phyloP scores from a whole-genome alignment of 345 rosid genomes.

The Balakata baccata region DNA sequence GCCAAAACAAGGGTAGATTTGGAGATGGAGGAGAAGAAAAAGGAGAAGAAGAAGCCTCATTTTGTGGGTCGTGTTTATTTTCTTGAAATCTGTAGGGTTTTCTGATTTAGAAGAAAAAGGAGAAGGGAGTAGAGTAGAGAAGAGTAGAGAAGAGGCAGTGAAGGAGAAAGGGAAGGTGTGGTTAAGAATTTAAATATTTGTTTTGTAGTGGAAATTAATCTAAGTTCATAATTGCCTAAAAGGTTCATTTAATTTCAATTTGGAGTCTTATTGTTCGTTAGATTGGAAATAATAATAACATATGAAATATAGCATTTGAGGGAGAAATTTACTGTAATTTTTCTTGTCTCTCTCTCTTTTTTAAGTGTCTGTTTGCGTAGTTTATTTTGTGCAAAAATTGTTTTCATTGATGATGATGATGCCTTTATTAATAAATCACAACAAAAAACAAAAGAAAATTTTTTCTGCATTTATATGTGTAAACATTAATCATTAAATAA shows the following conservation, averaged over 20 bases:
- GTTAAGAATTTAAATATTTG: conserved; percentile 27
- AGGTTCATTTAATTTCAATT: conserved; percentile 27
- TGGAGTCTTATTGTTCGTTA: conserved; percentile 29
- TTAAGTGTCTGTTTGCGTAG: no score
- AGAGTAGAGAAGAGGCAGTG: conserved; percentile 8
- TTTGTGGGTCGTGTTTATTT: background rate
- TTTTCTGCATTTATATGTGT: no score
- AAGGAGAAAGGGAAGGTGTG: conserved; percentile 20
- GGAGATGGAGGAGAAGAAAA: conserved; percentile 39
- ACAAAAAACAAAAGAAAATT: no score
- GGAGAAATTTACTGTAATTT: no score
- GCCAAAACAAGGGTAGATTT: conserved; percentile 25
- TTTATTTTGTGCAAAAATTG: no score
- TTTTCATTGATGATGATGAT: no score
- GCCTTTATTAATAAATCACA: no score
- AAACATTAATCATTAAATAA: no score
- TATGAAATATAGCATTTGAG: no score
- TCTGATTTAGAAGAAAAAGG: conserved; percentile 4
- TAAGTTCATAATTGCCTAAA: conserved; percentile 22
- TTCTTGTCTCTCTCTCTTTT: no score
- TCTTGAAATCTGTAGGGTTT: conserved; percentile 11
- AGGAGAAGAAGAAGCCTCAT: conserved; percentile 53
- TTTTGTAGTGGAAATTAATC: conserved; percentile 4
- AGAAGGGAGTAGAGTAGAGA: conserved; percentile 1
- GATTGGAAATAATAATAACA: background rate